phyloP scores from a whole-genome alignment of 31 red algal species.

The Endocladia muricata region DNA sequence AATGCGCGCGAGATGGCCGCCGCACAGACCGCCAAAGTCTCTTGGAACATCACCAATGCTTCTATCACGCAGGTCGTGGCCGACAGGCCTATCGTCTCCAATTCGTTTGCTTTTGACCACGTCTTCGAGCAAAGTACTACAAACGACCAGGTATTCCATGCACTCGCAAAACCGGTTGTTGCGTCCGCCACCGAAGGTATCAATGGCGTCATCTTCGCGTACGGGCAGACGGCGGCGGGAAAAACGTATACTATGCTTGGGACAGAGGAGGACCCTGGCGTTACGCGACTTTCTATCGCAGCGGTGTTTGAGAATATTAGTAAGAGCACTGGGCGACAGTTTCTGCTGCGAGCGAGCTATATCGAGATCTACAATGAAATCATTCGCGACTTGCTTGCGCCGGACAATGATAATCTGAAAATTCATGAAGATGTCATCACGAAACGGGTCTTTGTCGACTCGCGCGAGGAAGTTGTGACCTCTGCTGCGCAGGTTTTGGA shows the following conservation, averaged over 20 bases:
- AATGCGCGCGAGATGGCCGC: slow-evolving; percentile 68
- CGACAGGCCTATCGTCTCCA: slow-evolving; percentile 29
- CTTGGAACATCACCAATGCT: slow-evolving; percentile 21
- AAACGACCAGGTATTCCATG: slow-evolving; percentile 63
- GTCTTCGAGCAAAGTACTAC: slow-evolving; percentile 65
- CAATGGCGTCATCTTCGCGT: slow-evolving; percentile 96
- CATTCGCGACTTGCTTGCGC: slow-evolving; percentile 82
- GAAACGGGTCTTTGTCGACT: slow-evolving; percentile 85
- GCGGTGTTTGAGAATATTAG: slow-evolving; percentile 50
- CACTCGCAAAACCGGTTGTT: slow-evolving; percentile 72
- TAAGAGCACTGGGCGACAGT: slow-evolving; percentile 40
- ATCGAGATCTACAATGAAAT: slow-evolving; percentile 98
- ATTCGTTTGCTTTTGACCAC: slow-evolving; percentile 78
- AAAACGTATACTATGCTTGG: slow-evolving; percentile 99
- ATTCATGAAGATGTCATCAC: slow-evolving; percentile 91
- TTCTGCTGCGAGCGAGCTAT: slow-evolving; percentile 82
- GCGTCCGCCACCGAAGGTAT: slow-evolving; percentile 73
- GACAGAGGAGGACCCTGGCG: slow-evolving; percentile 70
- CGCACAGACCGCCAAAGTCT: slow-evolving; percentile 1
- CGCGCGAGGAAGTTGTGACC: slow-evolving; percentile 69
- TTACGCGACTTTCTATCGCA: slow-evolving; percentile 72
- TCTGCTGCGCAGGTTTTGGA: slow-evolving; percentile 57
- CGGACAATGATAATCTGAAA: slow-evolving; percentile 79
- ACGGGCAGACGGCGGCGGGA: slow-evolving; percentile 93
- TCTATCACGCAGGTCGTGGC: slow-evolving; percentile 35